phyloP scores from a whole-genome alignment of 306 rosid species.

The Coriaria nepalensis region DNA sequence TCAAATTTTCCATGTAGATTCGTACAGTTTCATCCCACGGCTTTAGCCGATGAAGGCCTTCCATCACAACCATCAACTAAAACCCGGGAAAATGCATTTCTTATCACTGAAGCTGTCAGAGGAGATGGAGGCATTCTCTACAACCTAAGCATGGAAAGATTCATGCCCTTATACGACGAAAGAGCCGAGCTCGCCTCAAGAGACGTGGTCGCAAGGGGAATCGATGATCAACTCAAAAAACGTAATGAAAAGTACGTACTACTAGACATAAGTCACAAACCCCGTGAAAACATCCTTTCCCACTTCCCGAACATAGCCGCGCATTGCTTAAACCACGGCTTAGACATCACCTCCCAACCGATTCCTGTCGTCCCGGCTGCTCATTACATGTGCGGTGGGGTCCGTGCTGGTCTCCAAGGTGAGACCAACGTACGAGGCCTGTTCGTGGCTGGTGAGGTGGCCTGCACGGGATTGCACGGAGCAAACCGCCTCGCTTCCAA shows the following conservation, averaged over 20 bases:
- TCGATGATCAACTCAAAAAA: conserved; percentile 87
- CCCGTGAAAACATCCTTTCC: conserved; percentile 46
- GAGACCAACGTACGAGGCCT: conserved; percentile 76
- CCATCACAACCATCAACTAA: conserved; percentile 41
- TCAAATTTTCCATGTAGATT: conserved; percentile 32
- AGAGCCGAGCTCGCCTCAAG: conserved; percentile 95
- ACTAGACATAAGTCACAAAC: conserved; percentile 83
- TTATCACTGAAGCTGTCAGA: conserved; percentile 82
- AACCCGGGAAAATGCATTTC: conserved; percentile 65
- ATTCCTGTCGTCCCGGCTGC: conserved; percentile 95
- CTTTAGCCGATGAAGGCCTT: conserved; percentile 90
- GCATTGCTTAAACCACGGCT: conserved; percentile 52
- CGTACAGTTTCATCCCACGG: conserved; percentile 95
- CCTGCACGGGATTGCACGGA: conserved; percentile 95
- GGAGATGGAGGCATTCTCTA: conserved; percentile 88
- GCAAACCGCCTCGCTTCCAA: conserved; percentile 96
- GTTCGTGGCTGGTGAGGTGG: conserved; percentile 91
- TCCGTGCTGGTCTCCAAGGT: conserved; percentile 79
- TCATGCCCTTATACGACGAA: conserved; percentile 81
- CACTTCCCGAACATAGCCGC: conserved; percentile 83
- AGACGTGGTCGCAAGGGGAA: conserved; percentile 94
- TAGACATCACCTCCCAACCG: conserved; percentile 73
- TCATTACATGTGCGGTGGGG: conserved; percentile 97
- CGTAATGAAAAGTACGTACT: conserved; percentile 66
- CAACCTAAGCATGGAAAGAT: conserved; percentile 77